Conservation (phyloP, 1,284 basidiomycete genomes). For the Boletus hoseneyae region DNA sequence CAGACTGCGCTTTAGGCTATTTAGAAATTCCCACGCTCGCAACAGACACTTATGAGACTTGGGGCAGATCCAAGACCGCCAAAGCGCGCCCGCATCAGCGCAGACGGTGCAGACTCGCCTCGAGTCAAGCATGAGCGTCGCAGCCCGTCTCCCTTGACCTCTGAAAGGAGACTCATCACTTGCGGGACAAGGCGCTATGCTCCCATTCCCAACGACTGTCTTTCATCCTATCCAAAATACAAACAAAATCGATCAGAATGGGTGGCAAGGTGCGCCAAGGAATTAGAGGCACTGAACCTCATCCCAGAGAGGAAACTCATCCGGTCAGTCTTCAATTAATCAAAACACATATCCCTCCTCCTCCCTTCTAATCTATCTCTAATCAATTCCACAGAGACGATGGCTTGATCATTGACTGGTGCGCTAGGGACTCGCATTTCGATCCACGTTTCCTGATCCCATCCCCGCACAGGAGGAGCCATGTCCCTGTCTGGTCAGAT, state of each 20-base stretch:
- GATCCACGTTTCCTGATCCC: background rate
- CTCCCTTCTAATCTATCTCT: background rate
- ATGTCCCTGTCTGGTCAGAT: slow-evolving; percentile 32
- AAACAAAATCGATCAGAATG: slow-evolving; percentile 25
- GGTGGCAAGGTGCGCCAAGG: slow-evolving; percentile 17
- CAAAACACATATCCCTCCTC: background rate
- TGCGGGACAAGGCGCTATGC: slow-evolving; percentile 27
- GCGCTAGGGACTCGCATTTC: background rate
- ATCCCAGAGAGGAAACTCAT: slow-evolving; percentile 24
- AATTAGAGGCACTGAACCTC: slow-evolving; percentile 22
- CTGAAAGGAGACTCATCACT: slow-evolving; percentile 23
- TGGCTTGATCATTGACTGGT: slow-evolving; percentile 32
- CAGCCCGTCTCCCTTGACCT: slow-evolving; percentile 14
- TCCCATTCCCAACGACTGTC: slow-evolving; percentile 29
- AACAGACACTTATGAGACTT: background rate
- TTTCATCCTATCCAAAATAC: slow-evolving; percentile 16
- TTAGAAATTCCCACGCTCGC: background rate
- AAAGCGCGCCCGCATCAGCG: slow-evolving; percentile 18
- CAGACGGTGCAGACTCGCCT: background rate
- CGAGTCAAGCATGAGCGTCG: slow-evolving; percentile 23
- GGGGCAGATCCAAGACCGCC: background rate
- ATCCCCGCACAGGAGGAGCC: slow-evolving; percentile 24
- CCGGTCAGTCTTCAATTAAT: slow-evolving; percentile 18
- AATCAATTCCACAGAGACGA: slow-evolving; percentile 23
- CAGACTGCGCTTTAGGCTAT: too few species aligned